Evolutionary conservation across 305 asterid species (phyloP).

Genomic region (Fraxinus dipetala): DNA sequence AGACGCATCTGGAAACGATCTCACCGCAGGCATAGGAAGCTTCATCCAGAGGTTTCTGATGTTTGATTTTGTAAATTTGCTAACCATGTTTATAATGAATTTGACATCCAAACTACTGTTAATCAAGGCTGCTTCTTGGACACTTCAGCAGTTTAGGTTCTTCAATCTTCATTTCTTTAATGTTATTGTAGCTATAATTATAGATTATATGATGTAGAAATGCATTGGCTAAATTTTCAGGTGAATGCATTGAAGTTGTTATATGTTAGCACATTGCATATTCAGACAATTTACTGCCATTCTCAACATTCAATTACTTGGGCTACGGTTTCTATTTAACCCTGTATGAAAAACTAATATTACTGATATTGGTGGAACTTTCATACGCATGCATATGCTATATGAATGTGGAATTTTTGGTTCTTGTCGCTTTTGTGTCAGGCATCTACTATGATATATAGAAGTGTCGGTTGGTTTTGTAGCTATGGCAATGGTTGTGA

Average conservation of each 20-base stretch:
- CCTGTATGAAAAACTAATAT: background rate
- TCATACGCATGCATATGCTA: background rate
- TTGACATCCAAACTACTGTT: background rate
- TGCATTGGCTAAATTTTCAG: background rate
- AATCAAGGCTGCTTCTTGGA: background rate
- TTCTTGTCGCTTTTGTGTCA: background rate
- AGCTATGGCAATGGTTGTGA: background rate
- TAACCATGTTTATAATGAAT: background rate
- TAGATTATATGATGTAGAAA: background rate
- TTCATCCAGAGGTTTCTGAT: slow-evolving; percentile 34
- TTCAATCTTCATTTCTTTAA: background rate
- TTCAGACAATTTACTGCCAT: background rate
- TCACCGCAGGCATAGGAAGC: slow-evolving; percentile 49
- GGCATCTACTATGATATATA: background rate
- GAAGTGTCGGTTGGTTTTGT: background rate
- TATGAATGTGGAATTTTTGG: background rate
- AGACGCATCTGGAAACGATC: slow-evolving; percentile 40
- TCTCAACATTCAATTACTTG: background rate
- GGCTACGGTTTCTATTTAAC: background rate
- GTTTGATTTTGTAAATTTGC: slow-evolving; percentile 16
- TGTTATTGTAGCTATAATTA: background rate
- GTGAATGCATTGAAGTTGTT: background rate
- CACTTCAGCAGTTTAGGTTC: background rate
- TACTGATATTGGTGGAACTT: background rate
- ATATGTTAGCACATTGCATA: background rate